Base-by-base conservation (phyloP, 2,329 filamentous ascomycete genomes). In the Sporothrix curviconia region DNA sequence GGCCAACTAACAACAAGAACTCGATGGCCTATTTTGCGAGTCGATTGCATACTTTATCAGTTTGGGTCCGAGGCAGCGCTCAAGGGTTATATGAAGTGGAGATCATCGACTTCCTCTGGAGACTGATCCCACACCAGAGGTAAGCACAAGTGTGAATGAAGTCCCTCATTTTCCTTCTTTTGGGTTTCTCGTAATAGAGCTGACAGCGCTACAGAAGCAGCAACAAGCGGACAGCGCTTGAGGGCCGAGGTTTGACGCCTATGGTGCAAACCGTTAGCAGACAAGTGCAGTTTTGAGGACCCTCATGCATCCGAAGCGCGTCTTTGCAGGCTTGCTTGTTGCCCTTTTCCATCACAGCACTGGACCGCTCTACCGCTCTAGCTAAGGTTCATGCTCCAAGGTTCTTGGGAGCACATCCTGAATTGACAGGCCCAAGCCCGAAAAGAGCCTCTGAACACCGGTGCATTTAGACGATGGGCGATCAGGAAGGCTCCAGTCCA, bases 21-120 rank as follows among this genome's bases (percentile, higher is more conserved):
- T 89, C 87, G 0, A 79, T 84, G 64, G n/a, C 78, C 85, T n/a
- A 81, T 87, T 3, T 78, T 99, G 56, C 84, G 84, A 28, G 86
- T 95, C 2, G 94, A 99, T 69, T n/a, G 88, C 91, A 0, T 88
- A 96, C 63, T 92, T 92, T 64, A 90, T 90, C n/a, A n/a, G n/a
- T n/a, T n/a, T 0, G 87, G 96, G 24, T 87, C 96, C 2, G 90
- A 96, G 68, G 87, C 91, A 25, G 87, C 90, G 1, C 74, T 97
- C 30, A 96, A 92, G 68, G 94, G 92, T 1, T 96, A 92, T 64
- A 82, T 85, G 63, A 92, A 90, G 68, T 96, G 90, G 89, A 79
- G 78, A 40, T 55, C 62, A n/a, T 58, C 60, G 2, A n/a, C 44
- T 1, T 11, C 55, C 12, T 55, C 57, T 4, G 55, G 37, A 7